Evolutionary conservation across 1,284 basidiomycete genomes (phyloP).

Genomic region (Cutaneotrichosporon curvatum): DNA sequence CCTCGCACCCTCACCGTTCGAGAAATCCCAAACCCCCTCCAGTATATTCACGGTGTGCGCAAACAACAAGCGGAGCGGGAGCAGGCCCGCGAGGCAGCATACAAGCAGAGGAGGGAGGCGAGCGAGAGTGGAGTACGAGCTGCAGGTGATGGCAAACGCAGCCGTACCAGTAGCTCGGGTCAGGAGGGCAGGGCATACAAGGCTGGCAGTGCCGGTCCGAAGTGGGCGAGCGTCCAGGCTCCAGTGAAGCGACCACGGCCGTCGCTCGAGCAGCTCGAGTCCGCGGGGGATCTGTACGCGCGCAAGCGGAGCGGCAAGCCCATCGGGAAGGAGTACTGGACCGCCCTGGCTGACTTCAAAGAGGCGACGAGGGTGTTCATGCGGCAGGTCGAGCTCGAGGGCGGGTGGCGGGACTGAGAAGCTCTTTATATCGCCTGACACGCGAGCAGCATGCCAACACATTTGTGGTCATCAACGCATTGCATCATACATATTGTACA

Average conservation of each 20-base stretch:
- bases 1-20: not conserved
- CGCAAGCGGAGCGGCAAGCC: not conserved
- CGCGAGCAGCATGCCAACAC: too few relatives aligned
- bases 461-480: too few relatives aligned
- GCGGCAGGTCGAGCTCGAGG: not conserved
- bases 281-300: not conserved
- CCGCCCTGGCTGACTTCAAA: not conserved
- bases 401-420: not conserved
- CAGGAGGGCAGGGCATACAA: too few relatives aligned
- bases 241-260: not conserved
- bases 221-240: too few relatives aligned
- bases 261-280: not conserved
- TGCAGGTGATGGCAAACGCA: too few relatives aligned
- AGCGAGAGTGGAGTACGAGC: not conserved
- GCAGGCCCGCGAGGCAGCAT: too few relatives aligned
- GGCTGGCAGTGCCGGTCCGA: too few relatives aligned
- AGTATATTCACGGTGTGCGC: not conserved
- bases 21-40: constrained; percentile 2
- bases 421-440: too few relatives aligned
- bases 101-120: not conserved
- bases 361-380: not conserved
- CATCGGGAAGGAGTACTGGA: not conserved
- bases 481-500: not conserved
- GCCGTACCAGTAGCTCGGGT: too few relatives aligned
- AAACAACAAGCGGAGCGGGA: not conserved